phyloP scores from a whole-genome alignment of 2,329 filamentous ascomycete genomes.

The Exophiala xenobiotica region DNA sequence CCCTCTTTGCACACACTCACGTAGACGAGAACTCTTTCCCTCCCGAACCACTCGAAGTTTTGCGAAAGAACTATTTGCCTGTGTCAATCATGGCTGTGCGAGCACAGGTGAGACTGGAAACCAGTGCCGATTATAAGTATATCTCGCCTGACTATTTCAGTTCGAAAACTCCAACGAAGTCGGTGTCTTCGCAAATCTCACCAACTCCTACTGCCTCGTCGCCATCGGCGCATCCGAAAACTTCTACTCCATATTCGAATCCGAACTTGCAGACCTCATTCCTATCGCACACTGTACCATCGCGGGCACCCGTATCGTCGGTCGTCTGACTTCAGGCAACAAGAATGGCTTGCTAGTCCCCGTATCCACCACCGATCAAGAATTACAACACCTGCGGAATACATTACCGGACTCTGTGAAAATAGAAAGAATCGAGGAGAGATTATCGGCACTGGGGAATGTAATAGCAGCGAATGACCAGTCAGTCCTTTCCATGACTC shows the following conservation, averaged over 20 bases:
- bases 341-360: conserved; percentile 94
- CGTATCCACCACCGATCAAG: conserved; percentile 94
- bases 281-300: conserved; percentile 97
- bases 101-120: conserved; percentile 17
- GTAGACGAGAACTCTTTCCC: too few species aligned
- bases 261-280: conserved; percentile 94
- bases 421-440: conserved; percentile 97
- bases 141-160: background rate
- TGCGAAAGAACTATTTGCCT: background rate
- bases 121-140: too few species aligned
- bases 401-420: conserved; percentile 86
- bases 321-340: conserved; percentile 93
- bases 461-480: conserved; percentile 80
- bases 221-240: conserved; percentile 95
- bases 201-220: conserved; percentile 94
- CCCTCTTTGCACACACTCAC: background rate
- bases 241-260: conserved; percentile 99
- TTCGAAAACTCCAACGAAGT: conserved; percentile 62
- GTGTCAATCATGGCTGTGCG: conserved; percentile 21
- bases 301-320: conserved; percentile 92
- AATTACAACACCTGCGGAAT: conserved; percentile 95
- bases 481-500: background rate
- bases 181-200: conserved; percentile 93
- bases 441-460: conserved; percentile 90
- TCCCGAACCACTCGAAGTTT: too few species aligned